Percentiles rank a stretch among this genome's conserved stretches.
Conservation (phyloP, 2,329 filamentous ascomycete genomes). For the Calycina herbarum region DNA sequence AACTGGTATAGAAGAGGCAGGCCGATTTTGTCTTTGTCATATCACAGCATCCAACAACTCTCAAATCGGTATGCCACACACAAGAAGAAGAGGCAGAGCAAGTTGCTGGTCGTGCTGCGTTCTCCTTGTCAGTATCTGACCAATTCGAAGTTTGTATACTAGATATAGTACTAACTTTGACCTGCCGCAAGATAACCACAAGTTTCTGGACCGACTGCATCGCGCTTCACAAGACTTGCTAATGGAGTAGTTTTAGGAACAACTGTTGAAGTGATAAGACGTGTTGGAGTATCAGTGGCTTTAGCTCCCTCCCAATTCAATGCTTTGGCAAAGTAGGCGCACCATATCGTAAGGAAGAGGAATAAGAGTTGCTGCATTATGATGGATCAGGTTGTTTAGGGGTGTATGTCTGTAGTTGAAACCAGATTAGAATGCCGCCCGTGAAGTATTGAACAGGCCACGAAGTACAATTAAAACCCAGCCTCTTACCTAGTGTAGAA, state of each 20-base stretch:
- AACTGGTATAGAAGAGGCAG: conserved; percentile 21
- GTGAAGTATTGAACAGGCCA: neutral
- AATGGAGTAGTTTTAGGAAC: neutral
- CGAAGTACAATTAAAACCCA: too few relatives aligned
- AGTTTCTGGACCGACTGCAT: neutral
- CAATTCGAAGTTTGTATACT: neutral
- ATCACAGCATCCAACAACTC: conserved; percentile 23
- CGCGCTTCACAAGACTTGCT: neutral
- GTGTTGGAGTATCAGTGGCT: neutral
- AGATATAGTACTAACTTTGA: neutral
- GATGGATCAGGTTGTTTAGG: neutral
- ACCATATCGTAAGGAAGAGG: neutral
- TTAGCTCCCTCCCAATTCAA: neutral
- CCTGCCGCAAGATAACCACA: neutral
- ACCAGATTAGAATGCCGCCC: neutral
- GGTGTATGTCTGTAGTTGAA: neutral
- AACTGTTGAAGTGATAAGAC: neutral
- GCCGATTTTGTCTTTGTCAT: conserved; percentile 17
- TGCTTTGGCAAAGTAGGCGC: neutral
- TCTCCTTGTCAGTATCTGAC: neutral
- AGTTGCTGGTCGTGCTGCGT: conserved; percentile 11
- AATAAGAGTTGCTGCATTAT: neutral
- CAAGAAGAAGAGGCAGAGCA: conserved; percentile 21
- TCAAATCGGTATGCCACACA: conserved; percentile 24
- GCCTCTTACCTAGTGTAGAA: too few relatives aligned